phyloP scores from a whole-genome alignment of 2,329 filamentous ascomycete genomes.

The Karstenula rhodostoma region DNA sequence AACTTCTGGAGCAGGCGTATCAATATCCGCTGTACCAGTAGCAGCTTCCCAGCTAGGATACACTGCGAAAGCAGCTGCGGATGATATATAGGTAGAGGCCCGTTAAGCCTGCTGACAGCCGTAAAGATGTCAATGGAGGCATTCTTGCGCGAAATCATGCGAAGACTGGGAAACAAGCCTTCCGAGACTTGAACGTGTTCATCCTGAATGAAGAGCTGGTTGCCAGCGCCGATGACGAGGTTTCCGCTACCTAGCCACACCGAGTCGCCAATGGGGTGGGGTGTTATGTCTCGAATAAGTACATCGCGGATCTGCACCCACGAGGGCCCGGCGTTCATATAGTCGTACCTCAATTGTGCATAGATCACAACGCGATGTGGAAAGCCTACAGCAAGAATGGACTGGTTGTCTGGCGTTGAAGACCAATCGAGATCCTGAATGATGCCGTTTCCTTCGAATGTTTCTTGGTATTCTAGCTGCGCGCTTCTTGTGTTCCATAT shows the following conservation, averaged over 20 bases:
- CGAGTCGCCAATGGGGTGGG: constrained; percentile 90
- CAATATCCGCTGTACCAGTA: constrained; percentile 75
- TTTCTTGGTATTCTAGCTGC: constrained; percentile 81
- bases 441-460: constrained; percentile 74
- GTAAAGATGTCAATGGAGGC: constrained; percentile 77
- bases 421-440: constrained; percentile 95
- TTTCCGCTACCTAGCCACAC: constrained; percentile 89
- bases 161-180: constrained; percentile 65
- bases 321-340: constrained; percentile 85
- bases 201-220: constrained; percentile 87
- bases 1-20: constrained; percentile 76
- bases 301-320: constrained; percentile 89
- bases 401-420: constrained; percentile 86
- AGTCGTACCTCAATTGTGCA: constrained; percentile 89
- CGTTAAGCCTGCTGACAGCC: constrained; percentile 83
- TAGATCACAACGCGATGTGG: constrained; percentile 83
- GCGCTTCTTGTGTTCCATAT: constrained; percentile 90
- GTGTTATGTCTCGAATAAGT: constrained; percentile 79
- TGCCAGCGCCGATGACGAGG: constrained; percentile 86
- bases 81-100: constrained; percentile 88
- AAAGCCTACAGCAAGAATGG: constrained; percentile 91
- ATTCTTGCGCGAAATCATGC: constrained; percentile 57
- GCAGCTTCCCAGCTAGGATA: constrained; percentile 79
- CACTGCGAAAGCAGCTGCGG: constrained; percentile 90
- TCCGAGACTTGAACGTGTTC: constrained; percentile 73